Evolutionary conservation across 768 basidiomycete genomes (phyloP).

Genomic region (Serendipita indica): DNA sequence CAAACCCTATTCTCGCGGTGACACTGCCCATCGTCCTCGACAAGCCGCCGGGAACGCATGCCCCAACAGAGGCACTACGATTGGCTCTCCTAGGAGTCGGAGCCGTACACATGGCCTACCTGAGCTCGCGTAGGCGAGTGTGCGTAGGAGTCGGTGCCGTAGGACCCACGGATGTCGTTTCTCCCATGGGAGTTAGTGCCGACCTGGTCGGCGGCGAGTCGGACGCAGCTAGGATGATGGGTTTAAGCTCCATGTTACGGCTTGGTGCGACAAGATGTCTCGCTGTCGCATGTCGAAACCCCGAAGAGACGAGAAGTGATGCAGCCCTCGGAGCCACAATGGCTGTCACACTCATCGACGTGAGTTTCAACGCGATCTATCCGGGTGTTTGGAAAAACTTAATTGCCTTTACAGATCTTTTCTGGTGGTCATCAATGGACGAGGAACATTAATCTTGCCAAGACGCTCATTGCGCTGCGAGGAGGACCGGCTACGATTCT

Average conservation of each 20-base stretch:
- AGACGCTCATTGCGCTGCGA: conserved; percentile 27
- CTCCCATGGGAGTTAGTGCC: conserved; percentile 17
- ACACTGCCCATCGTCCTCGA: conserved; percentile 30
- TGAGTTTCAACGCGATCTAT: conserved; percentile 14
- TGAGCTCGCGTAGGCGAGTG: conserved; percentile 24
- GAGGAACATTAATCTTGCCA: conserved; percentile 27
- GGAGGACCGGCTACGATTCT: conserved; percentile 30
- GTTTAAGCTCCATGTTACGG: conserved; percentile 24
- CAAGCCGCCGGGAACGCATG: conserved; percentile 25
- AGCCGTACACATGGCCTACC: conserved; percentile 31
- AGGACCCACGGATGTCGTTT: conserved; percentile 6
- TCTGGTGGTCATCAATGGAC: conserved; percentile 27
- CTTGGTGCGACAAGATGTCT: conserved; percentile 25
- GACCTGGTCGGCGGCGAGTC: conserved; percentile 8
- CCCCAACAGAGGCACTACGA: conserved; percentile 28
- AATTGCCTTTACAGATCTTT: conserved; percentile 26
- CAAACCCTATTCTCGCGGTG: conserved; percentile 31
- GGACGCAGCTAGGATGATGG: conserved; percentile 23
- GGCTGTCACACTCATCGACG: conserved; percentile 26
- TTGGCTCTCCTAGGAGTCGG: conserved; percentile 27
- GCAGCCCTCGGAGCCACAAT: conserved; percentile 20
- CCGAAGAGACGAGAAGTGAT: conserved; percentile 22
- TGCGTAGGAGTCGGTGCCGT: conserved; percentile 6
- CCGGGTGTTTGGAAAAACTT: neutral
- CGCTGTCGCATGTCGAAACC: conserved; percentile 21